Base-by-base conservation (phyloP, 2,329 filamentous ascomycete genomes). In the Paecilomyces formosus region DNA sequence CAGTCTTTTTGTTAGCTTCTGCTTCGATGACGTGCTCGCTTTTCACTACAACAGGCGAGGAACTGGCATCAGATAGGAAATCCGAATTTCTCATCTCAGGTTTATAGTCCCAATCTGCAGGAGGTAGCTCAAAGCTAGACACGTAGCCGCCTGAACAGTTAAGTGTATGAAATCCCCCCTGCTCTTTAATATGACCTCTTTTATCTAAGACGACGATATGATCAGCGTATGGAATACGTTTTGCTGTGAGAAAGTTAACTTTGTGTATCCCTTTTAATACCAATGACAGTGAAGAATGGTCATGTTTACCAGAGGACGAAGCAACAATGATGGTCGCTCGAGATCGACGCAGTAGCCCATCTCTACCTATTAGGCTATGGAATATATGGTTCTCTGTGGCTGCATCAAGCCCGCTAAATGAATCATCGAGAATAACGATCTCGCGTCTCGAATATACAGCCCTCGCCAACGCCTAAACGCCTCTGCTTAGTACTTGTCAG, bases 401-500 rank as follows among this genome's bases (percentile, higher is more conserved):
- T 3, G 60, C 57, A 22, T 62, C 60, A 52, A 62, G 58, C n/a
- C 60, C 60, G n/a, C 58, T 62, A 33, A 62, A 58, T 7, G 58
- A 52, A 50, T 62, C 60, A 11, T 62, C 60, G 5, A 62, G 58
- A 13, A 62, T 24, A 3, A 62, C 50, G 30, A 60, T 57, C 33
- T 57, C 54, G 35, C 45, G 57, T 51, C 57, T 74, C 21, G 80
- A 74, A 64, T 82, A 83, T 9, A 82, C 70, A 13, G 80, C 80
- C 57, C 81, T 72, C 22, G 81, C 81, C 7, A 55, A 24, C 18
- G 28, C 22, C 50, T 51, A 12, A 21, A 6, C 30, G 11, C 39
- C 30, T 24, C 30, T 11, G 28, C 53, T 52, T 21, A 30, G 7
- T 33, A 15, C 31, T 9, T 49, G 15, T 15, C 3, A 11, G 4